phyloP scores from a whole-genome alignment of 164 flowering plant genomes.

The Umbilicus rupestris region DNA sequence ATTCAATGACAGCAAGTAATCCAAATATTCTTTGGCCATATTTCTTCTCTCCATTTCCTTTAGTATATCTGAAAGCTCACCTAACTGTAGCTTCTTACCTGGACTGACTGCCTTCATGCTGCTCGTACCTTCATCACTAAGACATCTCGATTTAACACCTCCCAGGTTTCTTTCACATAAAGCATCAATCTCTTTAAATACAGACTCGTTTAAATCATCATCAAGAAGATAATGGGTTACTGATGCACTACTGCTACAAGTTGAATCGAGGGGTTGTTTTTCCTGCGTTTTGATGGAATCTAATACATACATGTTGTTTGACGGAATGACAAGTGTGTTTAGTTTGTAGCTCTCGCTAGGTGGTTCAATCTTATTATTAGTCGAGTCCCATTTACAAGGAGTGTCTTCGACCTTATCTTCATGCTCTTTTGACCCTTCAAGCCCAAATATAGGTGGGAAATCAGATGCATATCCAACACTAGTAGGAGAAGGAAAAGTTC shows the following conservation, averaged over 20 bases:
- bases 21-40: constrained; percentile 51
- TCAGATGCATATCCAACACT: not conserved
- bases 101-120: constrained; percentile 9
- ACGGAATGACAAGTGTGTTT: constrained; percentile 1
- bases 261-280: constrained; percentile 14
- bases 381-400: constrained; percentile 8
- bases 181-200: constrained; percentile 67
- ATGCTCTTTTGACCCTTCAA: not conserved
- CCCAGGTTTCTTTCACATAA: constrained; percentile 32
- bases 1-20: constrained; percentile 59
- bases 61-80: constrained; percentile 8
- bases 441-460: not conserved
- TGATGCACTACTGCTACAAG: constrained; percentile 12
- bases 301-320: not conserved
- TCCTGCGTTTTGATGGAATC: constrained; percentile 22
- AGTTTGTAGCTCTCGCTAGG: not conserved
- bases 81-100: constrained; percentile 10
- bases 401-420: constrained; percentile 1
- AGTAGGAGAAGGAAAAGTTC: not conserved
- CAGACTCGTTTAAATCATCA: constrained; percentile 56
- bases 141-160: constrained; percentile 9
- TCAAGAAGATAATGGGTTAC: constrained; percentile 21
- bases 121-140: not conserved
- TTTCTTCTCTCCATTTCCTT: constrained; percentile 9
- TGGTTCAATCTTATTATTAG: not conserved